Evolutionary conservation across 345 rosid genomes (phyloP).

Genomic region (Eucalyptus fibrosa): DNA sequence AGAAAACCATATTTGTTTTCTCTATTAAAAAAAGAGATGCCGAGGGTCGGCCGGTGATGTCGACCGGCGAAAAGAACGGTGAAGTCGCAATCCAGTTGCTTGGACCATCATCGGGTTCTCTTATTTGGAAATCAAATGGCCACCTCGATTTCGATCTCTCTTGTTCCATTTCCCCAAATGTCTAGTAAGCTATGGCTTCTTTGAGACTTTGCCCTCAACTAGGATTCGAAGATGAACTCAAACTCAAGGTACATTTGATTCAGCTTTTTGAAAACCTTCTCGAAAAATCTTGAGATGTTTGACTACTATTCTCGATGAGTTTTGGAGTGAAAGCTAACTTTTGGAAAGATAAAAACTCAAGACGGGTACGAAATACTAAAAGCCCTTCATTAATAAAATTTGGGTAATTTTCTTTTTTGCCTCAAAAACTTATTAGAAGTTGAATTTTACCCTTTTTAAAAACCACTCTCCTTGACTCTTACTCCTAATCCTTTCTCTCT

Average conservation of each 20-base stretch:
- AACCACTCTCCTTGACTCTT: background rate
- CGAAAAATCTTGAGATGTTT: too few relatives aligned
- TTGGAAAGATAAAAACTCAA: too few relatives aligned
- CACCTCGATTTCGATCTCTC: slow-evolving; percentile 9
- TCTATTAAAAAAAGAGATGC: fast-evolving
- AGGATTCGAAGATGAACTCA: background rate
- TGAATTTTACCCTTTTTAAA: background rate
- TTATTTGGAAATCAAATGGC: slow-evolving; percentile 74
- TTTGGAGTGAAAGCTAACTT: background rate
- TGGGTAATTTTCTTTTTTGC: background rate
- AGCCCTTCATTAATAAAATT: too few relatives aligned
- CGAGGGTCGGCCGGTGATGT: background rate
- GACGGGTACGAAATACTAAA: background rate
- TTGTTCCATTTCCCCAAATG: slow-evolving; percentile 59
- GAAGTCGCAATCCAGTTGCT: slow-evolving; percentile 50
- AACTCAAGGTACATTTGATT: background rate
- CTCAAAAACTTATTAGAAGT: background rate
- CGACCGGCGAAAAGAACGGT: slow-evolving; percentile 6
- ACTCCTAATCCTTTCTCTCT: too few relatives aligned
- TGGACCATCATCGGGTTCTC: slow-evolving; percentile 66
- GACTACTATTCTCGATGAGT: too few relatives aligned
- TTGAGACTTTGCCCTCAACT: slow-evolving; percentile 51
- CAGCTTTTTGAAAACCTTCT: too few relatives aligned
- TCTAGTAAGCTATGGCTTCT: slow-evolving; percentile 40
- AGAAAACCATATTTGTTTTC: background rate